Conservation (phyloP, 371 early-diverging fungal species). For the Mortierella sp. region DNA sequence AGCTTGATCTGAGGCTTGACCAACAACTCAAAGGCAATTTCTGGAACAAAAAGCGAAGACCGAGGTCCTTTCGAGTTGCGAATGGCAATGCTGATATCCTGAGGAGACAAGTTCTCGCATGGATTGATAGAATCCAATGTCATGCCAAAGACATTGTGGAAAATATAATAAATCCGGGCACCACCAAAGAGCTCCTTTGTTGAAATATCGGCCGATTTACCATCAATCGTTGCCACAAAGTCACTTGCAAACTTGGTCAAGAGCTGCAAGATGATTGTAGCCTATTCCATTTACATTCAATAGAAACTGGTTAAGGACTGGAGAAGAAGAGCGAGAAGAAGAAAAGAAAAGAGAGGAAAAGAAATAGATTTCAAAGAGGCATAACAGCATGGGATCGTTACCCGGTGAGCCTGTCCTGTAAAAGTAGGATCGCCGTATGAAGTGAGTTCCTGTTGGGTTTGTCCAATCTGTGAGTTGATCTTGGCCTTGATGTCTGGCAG, state of each 20-base stretch:
- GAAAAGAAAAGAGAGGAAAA: too few relatives aligned
- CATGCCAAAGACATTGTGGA: constrained; percentile 80
- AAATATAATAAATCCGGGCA: constrained; percentile 87
- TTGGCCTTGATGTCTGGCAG: constrained; percentile 82
- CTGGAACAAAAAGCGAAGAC: constrained; percentile 86
- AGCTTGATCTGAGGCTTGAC: constrained; percentile 81
- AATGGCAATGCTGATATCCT: constrained; percentile 85
- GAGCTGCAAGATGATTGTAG: constrained; percentile 72
- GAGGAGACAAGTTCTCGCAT: constrained; percentile 73
- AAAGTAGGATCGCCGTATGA: constrained; percentile 72
- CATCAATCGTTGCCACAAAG: constrained; percentile 80
- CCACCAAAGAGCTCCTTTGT: constrained; percentile 91
- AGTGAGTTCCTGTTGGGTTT: constrained; percentile 77
- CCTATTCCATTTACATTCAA: constrained; percentile 37
- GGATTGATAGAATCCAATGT: constrained; percentile 78
- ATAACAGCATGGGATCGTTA: constrained; percentile 38
- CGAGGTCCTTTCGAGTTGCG: constrained; percentile 88
- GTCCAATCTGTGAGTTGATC: constrained; percentile 74
- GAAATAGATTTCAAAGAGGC: too few relatives aligned
- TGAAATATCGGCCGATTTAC: constrained; percentile 80
- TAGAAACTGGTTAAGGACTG: background rate
- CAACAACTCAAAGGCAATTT: constrained; percentile 85
- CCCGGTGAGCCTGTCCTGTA: constrained; percentile 59
- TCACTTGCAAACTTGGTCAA: constrained; percentile 81
- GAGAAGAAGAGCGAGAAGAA: background rate